A percentile compares a stretch with the other conserved stretches of the same genome.
Evolutionary conservation across 495 filamentous ascomycete genomes (phyloP).

Genomic region (Pseudomonodictys pantanalensis): DNA sequence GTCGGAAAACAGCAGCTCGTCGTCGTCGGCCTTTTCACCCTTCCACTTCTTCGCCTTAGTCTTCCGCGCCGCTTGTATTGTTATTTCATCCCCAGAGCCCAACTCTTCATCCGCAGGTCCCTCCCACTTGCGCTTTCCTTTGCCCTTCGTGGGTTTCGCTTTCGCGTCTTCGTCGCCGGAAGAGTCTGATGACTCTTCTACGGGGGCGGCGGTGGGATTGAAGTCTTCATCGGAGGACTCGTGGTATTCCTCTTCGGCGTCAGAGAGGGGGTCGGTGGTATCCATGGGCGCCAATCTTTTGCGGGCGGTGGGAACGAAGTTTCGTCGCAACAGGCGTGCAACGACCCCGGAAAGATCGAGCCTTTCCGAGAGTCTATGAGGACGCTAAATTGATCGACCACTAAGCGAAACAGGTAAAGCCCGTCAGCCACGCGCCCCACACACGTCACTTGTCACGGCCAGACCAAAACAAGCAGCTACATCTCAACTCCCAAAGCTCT

Average conservation of each 20-base stretch:
- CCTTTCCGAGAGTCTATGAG: too few relatives aligned
- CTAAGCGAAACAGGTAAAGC: background rate
- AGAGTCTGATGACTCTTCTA: conserved; percentile 32
- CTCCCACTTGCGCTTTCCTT: conserved; percentile 27
- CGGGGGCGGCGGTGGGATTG: conserved; percentile 33
- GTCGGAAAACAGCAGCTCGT: conserved; percentile 34
- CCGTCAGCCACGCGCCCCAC: too few relatives aligned
- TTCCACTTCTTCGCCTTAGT: conserved; percentile 43
- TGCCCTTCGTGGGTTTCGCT: conserved; percentile 38
- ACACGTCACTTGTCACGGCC: background rate
- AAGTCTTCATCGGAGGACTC: conserved; percentile 37
- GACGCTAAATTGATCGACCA: background rate
- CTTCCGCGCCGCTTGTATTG: conserved; percentile 60
- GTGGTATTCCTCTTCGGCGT: conserved; percentile 27
- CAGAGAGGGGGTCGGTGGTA: conserved; percentile 13
- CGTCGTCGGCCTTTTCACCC: conserved; percentile 41
- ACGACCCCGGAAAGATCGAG: too few relatives aligned
- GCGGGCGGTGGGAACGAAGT: too few relatives aligned
- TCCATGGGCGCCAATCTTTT: conserved; percentile 8
- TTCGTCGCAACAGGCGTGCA: too few relatives aligned
- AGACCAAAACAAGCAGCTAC: conserved; percentile 15
- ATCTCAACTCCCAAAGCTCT: background rate
- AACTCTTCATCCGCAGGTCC: conserved; percentile 28
- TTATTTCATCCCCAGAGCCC: conserved; percentile 75
- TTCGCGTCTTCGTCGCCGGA: conserved; percentile 37